Conservation (phyloP, 2,329 filamentous ascomycete genomes). For the Fusarium sp. region DNA sequence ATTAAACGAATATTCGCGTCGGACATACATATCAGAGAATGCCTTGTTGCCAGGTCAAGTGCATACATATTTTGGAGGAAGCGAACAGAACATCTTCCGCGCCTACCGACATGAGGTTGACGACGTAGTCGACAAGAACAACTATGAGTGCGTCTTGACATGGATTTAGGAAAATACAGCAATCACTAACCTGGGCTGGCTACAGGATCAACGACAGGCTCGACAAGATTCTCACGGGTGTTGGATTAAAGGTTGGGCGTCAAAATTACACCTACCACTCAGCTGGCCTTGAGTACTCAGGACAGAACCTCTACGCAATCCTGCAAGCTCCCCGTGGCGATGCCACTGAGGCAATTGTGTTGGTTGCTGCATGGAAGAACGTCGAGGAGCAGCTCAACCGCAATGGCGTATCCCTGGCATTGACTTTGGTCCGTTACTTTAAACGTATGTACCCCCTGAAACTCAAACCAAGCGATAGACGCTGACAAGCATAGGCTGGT, state of each 20-base stretch:
- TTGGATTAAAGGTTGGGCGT: constrained; percentile 85
- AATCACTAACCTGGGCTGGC: not conserved
- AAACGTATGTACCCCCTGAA: constrained; percentile 65
- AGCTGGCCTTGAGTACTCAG: constrained; percentile 75
- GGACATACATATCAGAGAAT: constrained; percentile 97
- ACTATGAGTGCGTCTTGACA: constrained; percentile 57
- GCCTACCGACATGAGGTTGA: constrained; percentile 89
- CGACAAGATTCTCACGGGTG: constrained; percentile 76
- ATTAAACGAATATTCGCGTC: constrained; percentile 87
- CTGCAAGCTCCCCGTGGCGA: constrained; percentile 93
- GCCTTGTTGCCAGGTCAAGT: constrained; percentile 95
- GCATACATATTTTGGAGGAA: constrained; percentile 96
- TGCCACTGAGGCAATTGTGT: constrained; percentile 94
- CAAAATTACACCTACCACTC: constrained; percentile 90
- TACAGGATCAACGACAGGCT: constrained; percentile 73
- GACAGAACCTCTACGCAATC: constrained; percentile 93
- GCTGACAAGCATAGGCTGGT: constrained; percentile 73
- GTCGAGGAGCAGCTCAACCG: constrained; percentile 81
- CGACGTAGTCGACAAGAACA: constrained; percentile 62
- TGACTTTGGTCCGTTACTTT: constrained; percentile 93
- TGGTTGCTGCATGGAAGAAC: constrained; percentile 90
- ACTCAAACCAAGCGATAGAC: not conserved
- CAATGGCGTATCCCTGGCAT: constrained; percentile 84
- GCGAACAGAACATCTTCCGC: constrained; percentile 92
- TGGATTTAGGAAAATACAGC: not conserved